phyloP scores from a whole-genome alignment of 73 alveolate species.

The Blepharisma japonicum region DNA sequence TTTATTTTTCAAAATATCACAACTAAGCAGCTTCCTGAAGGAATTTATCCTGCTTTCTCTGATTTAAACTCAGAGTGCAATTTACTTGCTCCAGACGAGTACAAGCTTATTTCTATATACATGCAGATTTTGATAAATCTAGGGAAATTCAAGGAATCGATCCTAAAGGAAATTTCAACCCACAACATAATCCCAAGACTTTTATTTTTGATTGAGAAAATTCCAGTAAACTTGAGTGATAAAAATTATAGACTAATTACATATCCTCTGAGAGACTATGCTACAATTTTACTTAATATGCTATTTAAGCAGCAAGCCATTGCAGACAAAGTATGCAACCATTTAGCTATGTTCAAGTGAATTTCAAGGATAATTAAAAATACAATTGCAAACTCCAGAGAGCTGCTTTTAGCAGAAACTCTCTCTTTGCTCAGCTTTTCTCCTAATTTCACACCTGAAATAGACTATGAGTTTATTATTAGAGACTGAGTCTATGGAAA shows the following conservation, averaged over 20 bases:
- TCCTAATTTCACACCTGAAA: not conserved
- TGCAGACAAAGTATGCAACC: not conserved
- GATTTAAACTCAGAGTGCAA: not conserved
- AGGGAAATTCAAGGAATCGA: not conserved
- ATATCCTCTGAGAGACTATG: not conserved
- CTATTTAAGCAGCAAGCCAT: not conserved
- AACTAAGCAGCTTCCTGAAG: not conserved
- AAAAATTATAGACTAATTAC: not conserved
- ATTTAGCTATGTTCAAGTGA: constrained; percentile 1
- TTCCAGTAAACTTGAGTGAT: not conserved
- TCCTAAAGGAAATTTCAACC: not conserved
- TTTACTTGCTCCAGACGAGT: not conserved
- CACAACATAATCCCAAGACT: constrained; percentile 19
- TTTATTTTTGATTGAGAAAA: constrained; percentile 1
- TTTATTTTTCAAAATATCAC: not conserved
- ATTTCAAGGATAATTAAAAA: not conserved
- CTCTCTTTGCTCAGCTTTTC: not conserved
- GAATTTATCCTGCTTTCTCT: constrained; percentile 10
- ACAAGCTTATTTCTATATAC: not conserved
- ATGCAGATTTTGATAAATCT: not conserved
- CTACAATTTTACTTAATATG: not conserved
- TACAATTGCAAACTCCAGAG: not conserved
- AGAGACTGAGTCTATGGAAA: not conserved
- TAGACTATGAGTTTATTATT: constrained; percentile 9
- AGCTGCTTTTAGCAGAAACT: not conserved